Evolutionary conservation across 805 yeast genomes (phyloP).

Genomic region (Pichia scutulata): DNA sequence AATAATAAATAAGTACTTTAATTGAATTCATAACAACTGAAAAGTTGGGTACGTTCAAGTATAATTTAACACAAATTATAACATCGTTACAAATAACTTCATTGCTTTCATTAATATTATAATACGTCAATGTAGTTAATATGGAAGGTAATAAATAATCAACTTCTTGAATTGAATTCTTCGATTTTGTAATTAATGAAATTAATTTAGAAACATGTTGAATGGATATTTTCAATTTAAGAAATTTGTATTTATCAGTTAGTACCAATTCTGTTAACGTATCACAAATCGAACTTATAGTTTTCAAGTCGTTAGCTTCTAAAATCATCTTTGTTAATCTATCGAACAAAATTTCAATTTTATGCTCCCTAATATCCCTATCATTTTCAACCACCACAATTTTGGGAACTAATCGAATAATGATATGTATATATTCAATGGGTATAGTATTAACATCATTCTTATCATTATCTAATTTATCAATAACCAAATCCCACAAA

Average conservation of each 20-base stretch:
- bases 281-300: not conserved
- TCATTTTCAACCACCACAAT: not conserved
- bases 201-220: conserved; percentile 1
- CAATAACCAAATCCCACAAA: conserved; percentile 1
- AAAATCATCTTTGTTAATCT: not conserved
- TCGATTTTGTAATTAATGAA: conserved; percentile 21
- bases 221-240: not conserved
- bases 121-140: conserved; percentile 20
- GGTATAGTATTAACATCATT: conserved; percentile 24
- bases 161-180: not conserved
- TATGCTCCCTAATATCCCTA: not conserved
- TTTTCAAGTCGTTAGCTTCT: not conserved
- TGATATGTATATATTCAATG: conserved; percentile 67
- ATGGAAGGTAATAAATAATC: conserved; percentile 51
- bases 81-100: not conserved
- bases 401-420: conserved; percentile 15
- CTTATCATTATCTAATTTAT: not conserved
- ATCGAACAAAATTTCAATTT: not conserved
- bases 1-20: conserved; percentile 3
- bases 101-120: not conserved
- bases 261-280: not conserved
- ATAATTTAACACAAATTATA: conserved; percentile 4
- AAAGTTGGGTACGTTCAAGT: not conserved
- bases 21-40: conserved; percentile 4
- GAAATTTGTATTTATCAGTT: not conserved